Conservation (phyloP, 2,329 filamentous ascomycete species). For the Botrytis elliptica region DNA sequence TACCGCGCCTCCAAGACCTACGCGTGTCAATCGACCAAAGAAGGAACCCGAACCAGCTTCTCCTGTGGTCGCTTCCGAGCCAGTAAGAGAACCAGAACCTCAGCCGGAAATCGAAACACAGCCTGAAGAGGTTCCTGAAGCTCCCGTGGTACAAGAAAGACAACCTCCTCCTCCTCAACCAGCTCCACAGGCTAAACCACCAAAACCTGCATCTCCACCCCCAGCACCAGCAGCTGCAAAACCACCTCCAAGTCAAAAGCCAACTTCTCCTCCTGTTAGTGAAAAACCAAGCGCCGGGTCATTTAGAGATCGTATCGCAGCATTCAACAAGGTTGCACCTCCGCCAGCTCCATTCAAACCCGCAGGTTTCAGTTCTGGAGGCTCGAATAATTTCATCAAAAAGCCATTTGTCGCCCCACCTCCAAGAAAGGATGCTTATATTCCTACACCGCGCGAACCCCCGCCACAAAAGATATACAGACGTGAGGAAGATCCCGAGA, state of each 20-base stretch:
- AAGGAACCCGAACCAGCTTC: slow-evolving; percentile 45
- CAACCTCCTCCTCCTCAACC: slow-evolving; percentile 30
- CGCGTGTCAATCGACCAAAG: slow-evolving; percentile 66
- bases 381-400: slow-evolving; percentile 75
- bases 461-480: slow-evolving; percentile 75
- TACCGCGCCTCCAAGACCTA: slow-evolving; percentile 80
- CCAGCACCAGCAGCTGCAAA: slow-evolving; percentile 37
- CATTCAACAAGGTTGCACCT: slow-evolving; percentile 89
- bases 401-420: slow-evolving; percentile 96
- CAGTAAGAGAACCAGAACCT: slow-evolving; percentile 40
- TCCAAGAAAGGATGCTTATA: slow-evolving; percentile 86
- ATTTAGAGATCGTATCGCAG: slow-evolving; percentile 93
- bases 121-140: slow-evolving; percentile 42
- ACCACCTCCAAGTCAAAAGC: slow-evolving; percentile 42
- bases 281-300: slow-evolving; percentile 76
- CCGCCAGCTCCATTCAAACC: slow-evolving; percentile 91
- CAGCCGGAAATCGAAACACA: slow-evolving; percentile 41
- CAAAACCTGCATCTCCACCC: slow-evolving; percentile 39
- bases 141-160: slow-evolving; percentile 36
- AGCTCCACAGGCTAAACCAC: slow-evolving; percentile 41
- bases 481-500: slow-evolving; percentile 81
- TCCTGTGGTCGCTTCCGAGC: slow-evolving; percentile 39
- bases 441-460: slow-evolving; percentile 71
- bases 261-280: slow-evolving; percentile 58
- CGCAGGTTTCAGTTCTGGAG: slow-evolving; percentile 56